Conservation (phyloP, 768 basidiomycete genomes). For the Gautieria morchelliformis region DNA sequence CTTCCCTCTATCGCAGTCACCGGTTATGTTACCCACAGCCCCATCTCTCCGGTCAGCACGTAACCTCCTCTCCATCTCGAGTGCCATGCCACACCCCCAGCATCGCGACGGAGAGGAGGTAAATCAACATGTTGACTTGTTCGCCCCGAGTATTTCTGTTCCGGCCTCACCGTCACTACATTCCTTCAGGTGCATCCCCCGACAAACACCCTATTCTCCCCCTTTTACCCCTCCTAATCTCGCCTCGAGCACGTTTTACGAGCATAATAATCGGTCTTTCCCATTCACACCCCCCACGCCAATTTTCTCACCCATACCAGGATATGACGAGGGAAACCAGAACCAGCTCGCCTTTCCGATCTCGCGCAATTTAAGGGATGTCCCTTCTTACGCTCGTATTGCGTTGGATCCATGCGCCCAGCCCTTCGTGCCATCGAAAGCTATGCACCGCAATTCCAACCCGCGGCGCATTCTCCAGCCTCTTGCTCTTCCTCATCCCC, state of each 20-base stretch:
- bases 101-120: no score
- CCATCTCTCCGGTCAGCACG: no score
- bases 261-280: neutral
- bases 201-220: neutral
- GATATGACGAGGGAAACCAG: neutral
- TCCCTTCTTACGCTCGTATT: neutral
- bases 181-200: neutral
- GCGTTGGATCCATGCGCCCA: neutral
- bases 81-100: no score
- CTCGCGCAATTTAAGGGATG: neutral
- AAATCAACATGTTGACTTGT: no score
- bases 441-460: neutral
- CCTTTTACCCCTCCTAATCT: neutral
- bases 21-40: no score
- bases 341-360: neutral
- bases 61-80: no score
- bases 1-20: no score
- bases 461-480: neutral
- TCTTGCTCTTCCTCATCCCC: neutral
- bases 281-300: neutral
- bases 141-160: no score
- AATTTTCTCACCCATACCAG: neutral
- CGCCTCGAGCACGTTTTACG: neutral
- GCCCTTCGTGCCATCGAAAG: neutral
- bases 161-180: no score